Evolutionary conservation across 2,329 filamentous ascomycete species (phyloP).

Genomic region (Aureobasidium sp.): DNA sequence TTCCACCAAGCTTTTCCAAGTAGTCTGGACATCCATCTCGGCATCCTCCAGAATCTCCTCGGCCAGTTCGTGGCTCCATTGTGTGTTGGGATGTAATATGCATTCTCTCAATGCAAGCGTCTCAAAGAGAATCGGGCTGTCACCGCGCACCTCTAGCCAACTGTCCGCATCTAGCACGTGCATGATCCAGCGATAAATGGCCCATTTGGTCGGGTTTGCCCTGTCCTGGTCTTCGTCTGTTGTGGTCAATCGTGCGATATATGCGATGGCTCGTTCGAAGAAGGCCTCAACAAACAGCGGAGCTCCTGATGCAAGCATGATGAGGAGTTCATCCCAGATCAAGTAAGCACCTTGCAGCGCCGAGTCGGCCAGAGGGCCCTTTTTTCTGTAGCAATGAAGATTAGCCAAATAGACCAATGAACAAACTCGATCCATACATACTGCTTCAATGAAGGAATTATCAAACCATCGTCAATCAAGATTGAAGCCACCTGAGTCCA

Average conservation of each 20-base stretch:
- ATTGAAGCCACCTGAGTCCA: conserved; percentile 20
- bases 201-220: conserved; percentile 31
- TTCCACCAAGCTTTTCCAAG: conserved; percentile 19
- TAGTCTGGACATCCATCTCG: conserved; percentile 5
- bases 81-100: conserved; percentile 30
- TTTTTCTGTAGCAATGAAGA: conserved; percentile 1
- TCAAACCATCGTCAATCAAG: conserved; percentile 31
- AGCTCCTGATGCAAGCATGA: conserved; percentile 9
- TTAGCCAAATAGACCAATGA: conserved; percentile 12
- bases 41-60: conserved; percentile 6
- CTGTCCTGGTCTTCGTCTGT: conserved; percentile 19
- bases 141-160: conserved; percentile 31
- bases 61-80: conserved; percentile 33
- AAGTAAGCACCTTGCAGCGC: conserved; percentile 36
- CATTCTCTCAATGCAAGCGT: conserved; percentile 23
- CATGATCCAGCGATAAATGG: conserved; percentile 42
- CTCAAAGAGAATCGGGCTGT: conserved; percentile 12
- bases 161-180: conserved; percentile 37
- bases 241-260: background rate
- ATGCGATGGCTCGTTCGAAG: conserved; percentile 13
- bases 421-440: conserved; percentile 19
- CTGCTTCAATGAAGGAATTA: conserved; percentile 32
- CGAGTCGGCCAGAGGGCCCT: conserved; percentile 22
- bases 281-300: conserved; percentile 7
- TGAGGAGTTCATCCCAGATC: conserved; percentile 38